phyloP scores from a whole-genome alignment of 1,284 basidiomycete species.

The Chalciporus sp. region DNA sequence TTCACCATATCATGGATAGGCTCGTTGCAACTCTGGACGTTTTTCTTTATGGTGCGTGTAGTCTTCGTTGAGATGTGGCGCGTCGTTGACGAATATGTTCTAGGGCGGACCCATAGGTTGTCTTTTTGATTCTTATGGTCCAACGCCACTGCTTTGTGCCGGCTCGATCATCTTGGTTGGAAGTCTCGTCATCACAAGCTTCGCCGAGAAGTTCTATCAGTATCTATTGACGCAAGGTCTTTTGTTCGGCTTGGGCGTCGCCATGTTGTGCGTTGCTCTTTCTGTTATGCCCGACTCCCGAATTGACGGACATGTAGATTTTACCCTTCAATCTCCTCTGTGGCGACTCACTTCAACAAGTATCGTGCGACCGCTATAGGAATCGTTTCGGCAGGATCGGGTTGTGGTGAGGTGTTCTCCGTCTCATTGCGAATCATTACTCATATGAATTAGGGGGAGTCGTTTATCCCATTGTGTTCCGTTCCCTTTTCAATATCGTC shows the following conservation, averaged over 20 bases:
- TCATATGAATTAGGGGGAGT: slow-evolving; percentile 53
- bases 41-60: slow-evolving; percentile 44
- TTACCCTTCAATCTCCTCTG: slow-evolving; percentile 55
- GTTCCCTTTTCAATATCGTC: slow-evolving; percentile 52
- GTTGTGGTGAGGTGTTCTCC: slow-evolving; percentile 44
- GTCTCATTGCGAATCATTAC: slow-evolving; percentile 20
- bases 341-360: slow-evolving; percentile 55
- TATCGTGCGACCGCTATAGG: slow-evolving; percentile 64
- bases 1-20: slow-evolving; percentile 53
- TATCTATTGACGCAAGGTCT: slow-evolving; percentile 63
- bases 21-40: slow-evolving; percentile 47
- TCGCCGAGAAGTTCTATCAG: slow-evolving; percentile 58
- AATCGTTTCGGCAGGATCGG: slow-evolving; percentile 54
- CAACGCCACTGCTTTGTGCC: slow-evolving; percentile 44
- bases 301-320: slow-evolving; percentile 45
- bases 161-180: slow-evolving; percentile 46
- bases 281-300: slow-evolving; percentile 2
- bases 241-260: slow-evolving; percentile 60
- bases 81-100: slow-evolving; percentile 7
- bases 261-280: slow-evolving; percentile 49
- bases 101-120: slow-evolving; percentile 55
- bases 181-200: slow-evolving; percentile 54
- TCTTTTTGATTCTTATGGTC: slow-evolving; percentile 54
- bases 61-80: slow-evolving; percentile 5
- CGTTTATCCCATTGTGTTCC: slow-evolving; percentile 66